phyloP scores from a whole-genome alignment of 2,329 filamentous ascomycete genomes.

The Beauveria caledonica region DNA sequence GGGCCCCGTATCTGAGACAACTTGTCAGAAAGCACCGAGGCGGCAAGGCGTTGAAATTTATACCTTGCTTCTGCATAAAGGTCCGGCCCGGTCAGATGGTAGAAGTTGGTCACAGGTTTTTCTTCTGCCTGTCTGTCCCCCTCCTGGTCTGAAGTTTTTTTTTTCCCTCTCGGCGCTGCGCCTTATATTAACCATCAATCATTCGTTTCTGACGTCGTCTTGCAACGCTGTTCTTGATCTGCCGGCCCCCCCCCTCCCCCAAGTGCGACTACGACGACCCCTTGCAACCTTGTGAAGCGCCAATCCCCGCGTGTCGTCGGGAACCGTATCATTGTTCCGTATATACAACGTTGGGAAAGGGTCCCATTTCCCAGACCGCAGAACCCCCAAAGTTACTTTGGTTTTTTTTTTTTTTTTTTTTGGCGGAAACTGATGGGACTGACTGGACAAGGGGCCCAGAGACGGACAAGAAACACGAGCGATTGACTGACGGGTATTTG shows the following conservation, averaged over 20 bases:
- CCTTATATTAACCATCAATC: background rate
- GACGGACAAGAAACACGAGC: no score
- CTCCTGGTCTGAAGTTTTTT: background rate
- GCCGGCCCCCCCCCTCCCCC: background rate
- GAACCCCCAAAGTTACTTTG: no score
- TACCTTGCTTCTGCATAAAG: background rate
- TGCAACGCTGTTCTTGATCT: background rate
- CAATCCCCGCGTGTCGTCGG: background rate
- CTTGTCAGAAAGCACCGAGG: background rate
- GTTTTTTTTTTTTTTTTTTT: no score
- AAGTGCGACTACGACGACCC: background rate
- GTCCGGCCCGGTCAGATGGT: background rate
- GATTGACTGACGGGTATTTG: no score
- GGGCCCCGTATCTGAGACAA: constrained; percentile 4
- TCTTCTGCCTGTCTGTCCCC: background rate
- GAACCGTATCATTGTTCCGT: background rate
- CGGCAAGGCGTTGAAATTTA: background rate
- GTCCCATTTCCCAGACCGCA: no score
- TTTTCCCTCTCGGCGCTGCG: background rate
- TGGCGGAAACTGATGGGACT: no score
- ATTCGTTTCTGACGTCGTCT: constrained; percentile 1
- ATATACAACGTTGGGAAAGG: background rate
- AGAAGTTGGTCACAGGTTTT: background rate
- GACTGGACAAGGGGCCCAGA: no score
- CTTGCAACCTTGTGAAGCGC: background rate